Evolutionary conservation across 495 filamentous ascomycete genomes (phyloP).

Genomic region (Aspergillus indologenus): DNA sequence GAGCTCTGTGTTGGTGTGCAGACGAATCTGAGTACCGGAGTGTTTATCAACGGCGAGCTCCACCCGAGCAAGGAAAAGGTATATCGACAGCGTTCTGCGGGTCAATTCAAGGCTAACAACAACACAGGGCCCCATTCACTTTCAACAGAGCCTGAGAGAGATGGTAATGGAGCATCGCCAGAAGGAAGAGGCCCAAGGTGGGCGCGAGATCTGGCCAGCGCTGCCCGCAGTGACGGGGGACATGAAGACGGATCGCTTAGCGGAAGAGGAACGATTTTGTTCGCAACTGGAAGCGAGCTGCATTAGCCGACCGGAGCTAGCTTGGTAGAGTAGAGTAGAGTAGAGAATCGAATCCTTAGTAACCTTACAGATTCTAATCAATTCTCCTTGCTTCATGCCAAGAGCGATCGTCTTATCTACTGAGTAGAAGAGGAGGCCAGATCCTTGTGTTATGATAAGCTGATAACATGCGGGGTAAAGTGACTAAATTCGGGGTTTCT

Average conservation of each 20-base stretch:
- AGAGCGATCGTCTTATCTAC: neutral
- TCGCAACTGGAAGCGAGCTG: slow-evolving; percentile 28
- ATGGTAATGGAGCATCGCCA: slow-evolving; percentile 37
- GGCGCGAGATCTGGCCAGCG: slow-evolving; percentile 42
- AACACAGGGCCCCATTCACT: slow-evolving; percentile 37
- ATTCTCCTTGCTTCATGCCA: neutral
- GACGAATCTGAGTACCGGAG: slow-evolving; percentile 43
- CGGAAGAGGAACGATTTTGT: slow-evolving; percentile 29
- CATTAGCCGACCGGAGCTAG: slow-evolving; percentile 21
- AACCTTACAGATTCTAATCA: neutral
- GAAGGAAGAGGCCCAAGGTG: slow-evolving; percentile 34
- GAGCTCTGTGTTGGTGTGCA: slow-evolving; percentile 45
- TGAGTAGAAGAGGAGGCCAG: no score
- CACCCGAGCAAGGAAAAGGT: slow-evolving; percentile 49
- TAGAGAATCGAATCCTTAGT: no score
- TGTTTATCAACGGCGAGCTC: slow-evolving; percentile 50
- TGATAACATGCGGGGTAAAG: neutral
- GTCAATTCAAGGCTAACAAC: neutral
- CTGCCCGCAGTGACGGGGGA: slow-evolving; percentile 1
- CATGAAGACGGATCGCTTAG: slow-evolving; percentile 16
- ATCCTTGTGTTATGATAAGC: neutral
- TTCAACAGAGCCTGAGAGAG: slow-evolving; percentile 39
- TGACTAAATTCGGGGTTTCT: neutral
- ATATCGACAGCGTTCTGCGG: neutral
- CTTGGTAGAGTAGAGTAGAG: slow-evolving; percentile 18